Evolutionary conservation across 2,329 filamentous ascomycete genomes (phyloP).

Genomic region (Spiromastix sp.): DNA sequence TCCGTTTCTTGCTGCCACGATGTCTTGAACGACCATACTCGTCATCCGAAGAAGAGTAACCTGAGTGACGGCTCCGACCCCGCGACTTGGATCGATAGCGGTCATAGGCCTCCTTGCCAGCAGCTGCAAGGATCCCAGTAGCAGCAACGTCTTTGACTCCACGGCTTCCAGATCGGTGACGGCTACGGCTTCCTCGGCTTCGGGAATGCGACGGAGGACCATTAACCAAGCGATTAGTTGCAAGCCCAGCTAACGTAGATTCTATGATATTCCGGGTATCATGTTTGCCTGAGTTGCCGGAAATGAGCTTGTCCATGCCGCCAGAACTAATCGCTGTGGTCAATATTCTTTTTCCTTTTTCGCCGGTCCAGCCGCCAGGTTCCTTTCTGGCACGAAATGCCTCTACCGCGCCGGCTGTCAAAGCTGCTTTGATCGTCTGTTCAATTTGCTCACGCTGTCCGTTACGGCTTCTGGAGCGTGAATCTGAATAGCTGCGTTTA

Average conservation of each 20-base stretch:
- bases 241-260: constrained; percentile 77
- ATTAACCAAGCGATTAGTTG: constrained; percentile 77
- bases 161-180: constrained; percentile 33
- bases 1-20: constrained; percentile 31
- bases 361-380: constrained; percentile 78
- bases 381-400: constrained; percentile 86
- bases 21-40: constrained; percentile 46
- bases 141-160: constrained; percentile 35
- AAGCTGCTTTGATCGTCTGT: constrained; percentile 81
- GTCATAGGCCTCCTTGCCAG: constrained; percentile 37
- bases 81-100: constrained; percentile 34
- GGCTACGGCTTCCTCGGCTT: constrained; percentile 49
- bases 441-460: constrained; percentile 54
- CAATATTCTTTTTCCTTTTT: constrained; percentile 82
- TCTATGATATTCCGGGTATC: constrained; percentile 72
- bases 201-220: constrained; percentile 65
- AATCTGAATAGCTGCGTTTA: constrained; percentile 32
- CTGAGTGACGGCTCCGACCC: constrained; percentile 15
- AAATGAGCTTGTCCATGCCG: constrained; percentile 67
- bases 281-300: constrained; percentile 58
- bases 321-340: constrained; percentile 80
- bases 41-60: constrained; percentile 38
- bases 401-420: constrained; percentile 82
- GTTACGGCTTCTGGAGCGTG: constrained; percentile 45
- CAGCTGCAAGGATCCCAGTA: constrained; percentile 35